phyloP scores from a whole-genome alignment of 108 stramenopile species.

The Nannochloropsis gaditana region DNA sequence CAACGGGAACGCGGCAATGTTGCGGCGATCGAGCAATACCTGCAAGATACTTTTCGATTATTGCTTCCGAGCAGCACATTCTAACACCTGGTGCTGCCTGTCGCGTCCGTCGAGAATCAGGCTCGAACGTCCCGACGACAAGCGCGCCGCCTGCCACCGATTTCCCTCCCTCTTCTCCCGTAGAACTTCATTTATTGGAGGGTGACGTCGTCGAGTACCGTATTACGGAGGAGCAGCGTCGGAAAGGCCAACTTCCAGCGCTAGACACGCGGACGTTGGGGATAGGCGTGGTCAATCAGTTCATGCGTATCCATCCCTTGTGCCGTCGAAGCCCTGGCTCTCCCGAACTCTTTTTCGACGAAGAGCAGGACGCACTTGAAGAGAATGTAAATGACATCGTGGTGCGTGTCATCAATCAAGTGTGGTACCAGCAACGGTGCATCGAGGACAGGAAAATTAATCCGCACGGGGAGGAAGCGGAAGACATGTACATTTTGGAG shows the following conservation, averaged over 20 bases:
- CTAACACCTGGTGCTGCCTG: no score
- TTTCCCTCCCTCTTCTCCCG: neutral
- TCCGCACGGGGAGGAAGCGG: constrained; percentile 5
- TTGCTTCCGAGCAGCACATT: no score
- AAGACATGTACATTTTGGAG: constrained; percentile 10
- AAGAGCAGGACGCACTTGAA: constrained; percentile 6
- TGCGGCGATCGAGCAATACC: no score
- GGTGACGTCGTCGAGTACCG: constrained; percentile 19
- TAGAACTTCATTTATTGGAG: neutral
- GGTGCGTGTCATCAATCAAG: neutral
- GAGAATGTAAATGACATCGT: neutral
- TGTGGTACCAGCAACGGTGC: constrained; percentile 15
- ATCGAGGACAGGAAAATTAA: neutral
- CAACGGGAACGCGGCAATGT: no score
- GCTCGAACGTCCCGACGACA: no score
- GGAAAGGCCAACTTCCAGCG: neutral
- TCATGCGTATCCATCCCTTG: constrained; percentile 7
- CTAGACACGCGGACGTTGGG: neutral
- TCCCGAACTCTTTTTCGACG: constrained; percentile 2
- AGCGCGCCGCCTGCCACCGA: neutral
- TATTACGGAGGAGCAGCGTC: neutral
- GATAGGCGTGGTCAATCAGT: neutral
- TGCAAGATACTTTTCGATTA: no score
- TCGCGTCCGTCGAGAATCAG: no score
- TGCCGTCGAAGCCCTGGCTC: neutral